Evolutionary conservation across 768 basidiomycete species (phyloP), one percentile per base, ranked within the genome.

Genomic region (Leucosporidium yakuticum): DNA sequence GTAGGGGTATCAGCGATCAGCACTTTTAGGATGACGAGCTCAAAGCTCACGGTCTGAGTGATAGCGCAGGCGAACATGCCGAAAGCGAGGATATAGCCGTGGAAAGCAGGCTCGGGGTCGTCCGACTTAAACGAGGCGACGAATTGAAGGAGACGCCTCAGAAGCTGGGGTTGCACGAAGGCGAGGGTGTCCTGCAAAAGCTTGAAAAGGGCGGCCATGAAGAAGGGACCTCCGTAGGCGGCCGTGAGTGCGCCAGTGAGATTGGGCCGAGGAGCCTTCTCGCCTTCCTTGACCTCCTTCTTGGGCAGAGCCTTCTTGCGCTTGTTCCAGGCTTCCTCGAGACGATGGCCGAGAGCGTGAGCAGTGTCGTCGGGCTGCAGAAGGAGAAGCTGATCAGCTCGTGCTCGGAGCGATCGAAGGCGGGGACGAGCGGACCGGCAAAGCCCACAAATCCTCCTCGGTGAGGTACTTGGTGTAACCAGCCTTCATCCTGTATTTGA

Each of bases 141-240:
- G 76, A 90, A 97, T 14, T 84, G 79, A 60, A 97, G 81, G 7
- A 98, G 80, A 74, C 85, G 82, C 11, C 89, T 85, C 29, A 98
- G 84, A 2, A 96, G 82, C 76, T 92, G 88, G 0, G 95, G 95
- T 76, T 97, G 94, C 11, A 85, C 77, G 79, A 96, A 97, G 0
- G 86, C 85, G 25, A 97, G 80, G 32, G 81, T 79, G 76, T 98
- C 95, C 76, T 93, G 90, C 1, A 71, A 47, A n/a, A 70, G 59
- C 63, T 77, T 77, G 71, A 77, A 76, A 25, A 80, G 15, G 44
- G 79, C 78, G 0, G 80, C 81, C 11, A 78, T 63, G 55, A 79
- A 62, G 73, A 88, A 95, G 0, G 90, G 88, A 1, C 84, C 81
- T 0, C 94, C 95, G 73, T 90, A 98, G 0, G 93, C 84, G 9